Evolutionary conservation across 495 filamentous ascomycete genomes (phyloP).

Genomic region (Cetradonia linearis): DNA sequence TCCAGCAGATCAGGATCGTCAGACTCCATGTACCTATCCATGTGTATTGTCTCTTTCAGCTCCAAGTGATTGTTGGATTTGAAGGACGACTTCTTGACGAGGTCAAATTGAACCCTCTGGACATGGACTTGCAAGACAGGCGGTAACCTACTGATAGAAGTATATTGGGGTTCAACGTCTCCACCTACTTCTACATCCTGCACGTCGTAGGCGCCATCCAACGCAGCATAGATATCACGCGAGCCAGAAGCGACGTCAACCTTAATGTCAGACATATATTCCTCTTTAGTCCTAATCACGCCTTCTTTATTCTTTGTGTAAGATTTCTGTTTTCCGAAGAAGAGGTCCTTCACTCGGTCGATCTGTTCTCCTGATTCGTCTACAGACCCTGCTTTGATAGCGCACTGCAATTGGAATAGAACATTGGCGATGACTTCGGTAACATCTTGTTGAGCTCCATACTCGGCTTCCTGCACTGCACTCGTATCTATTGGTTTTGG

Average conservation of each 20-base stretch:
- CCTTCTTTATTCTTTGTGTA: conserved; percentile 40
- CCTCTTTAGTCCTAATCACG: conserved; percentile 39
- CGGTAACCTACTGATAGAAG: conserved; percentile 64
- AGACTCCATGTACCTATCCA: conserved; percentile 82
- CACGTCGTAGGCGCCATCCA: conserved; percentile 74
- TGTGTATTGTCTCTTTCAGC: conserved; percentile 65
- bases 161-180: conserved; percentile 54
- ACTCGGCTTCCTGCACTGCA: conserved; percentile 45
- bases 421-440: conserved; percentile 91
- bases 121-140: conserved; percentile 85
- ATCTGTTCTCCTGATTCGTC: conserved; percentile 61
- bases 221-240: conserved; percentile 66
- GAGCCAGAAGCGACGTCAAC: conserved; percentile 52
- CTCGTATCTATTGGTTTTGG: conserved; percentile 32
- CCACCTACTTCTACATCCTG: conserved; percentile 60
- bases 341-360: conserved; percentile 64
- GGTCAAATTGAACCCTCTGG: conserved; percentile 63
- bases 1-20: conserved; percentile 46
- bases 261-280: conserved; percentile 52
- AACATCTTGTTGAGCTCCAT: conserved; percentile 75
- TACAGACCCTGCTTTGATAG: conserved; percentile 56
- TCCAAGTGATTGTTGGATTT: conserved; percentile 73
- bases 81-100: conserved; percentile 45
- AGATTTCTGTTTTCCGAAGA: conserved; percentile 48
- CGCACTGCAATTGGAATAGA: conserved; percentile 78